Conservation (phyloP, 352 stramenopile species). For the Phytophthora ohioensis region DNA sequence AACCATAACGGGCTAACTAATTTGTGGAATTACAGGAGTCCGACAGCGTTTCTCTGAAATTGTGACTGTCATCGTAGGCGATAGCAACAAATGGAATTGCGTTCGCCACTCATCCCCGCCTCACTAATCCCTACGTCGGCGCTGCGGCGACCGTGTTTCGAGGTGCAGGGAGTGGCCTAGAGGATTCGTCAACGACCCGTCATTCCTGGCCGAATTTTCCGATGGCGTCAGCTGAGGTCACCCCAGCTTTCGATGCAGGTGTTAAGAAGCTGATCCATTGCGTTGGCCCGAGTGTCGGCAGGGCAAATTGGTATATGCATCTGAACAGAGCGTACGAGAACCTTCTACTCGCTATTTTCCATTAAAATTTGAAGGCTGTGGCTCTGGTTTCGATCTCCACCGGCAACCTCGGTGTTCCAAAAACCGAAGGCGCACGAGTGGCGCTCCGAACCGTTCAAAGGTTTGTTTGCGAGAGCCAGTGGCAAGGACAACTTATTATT, state of each 20-base stretch:
- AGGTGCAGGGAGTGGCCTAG: conserved; percentile 49
- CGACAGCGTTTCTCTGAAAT: conserved; percentile 23
- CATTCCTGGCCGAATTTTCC: conserved; percentile 12
- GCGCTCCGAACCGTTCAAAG: no score
- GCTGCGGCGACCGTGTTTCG: conserved; percentile 49
- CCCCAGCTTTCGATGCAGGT: conserved; percentile 52
- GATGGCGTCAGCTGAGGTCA: conserved; percentile 38
- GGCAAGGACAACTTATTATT: no score
- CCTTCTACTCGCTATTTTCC: conserved; percentile 33
- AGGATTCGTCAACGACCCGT: conserved; percentile 37
- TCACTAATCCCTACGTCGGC: conserved; percentile 50
- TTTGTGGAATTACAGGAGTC: no score
- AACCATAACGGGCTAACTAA: no score
- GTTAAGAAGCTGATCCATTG: conserved; percentile 60
- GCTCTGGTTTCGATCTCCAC: conserved; percentile 64
- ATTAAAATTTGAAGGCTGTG: conserved; percentile 49
- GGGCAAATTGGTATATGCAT: conserved; percentile 24
- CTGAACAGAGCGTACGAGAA: conserved; percentile 35
- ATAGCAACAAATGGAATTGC: conserved; percentile 50
- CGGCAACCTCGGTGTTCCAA: conserved; percentile 43
- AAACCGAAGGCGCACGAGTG: no score
- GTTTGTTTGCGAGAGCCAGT: no score
- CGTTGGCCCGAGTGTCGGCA: conserved; percentile 43
- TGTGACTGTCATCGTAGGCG: conserved; percentile 35
- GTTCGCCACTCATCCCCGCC: conserved; percentile 49